Conservation (phyloP, 1,284 basidiomycete genomes). For the Ganoderma meredithae region DNA sequence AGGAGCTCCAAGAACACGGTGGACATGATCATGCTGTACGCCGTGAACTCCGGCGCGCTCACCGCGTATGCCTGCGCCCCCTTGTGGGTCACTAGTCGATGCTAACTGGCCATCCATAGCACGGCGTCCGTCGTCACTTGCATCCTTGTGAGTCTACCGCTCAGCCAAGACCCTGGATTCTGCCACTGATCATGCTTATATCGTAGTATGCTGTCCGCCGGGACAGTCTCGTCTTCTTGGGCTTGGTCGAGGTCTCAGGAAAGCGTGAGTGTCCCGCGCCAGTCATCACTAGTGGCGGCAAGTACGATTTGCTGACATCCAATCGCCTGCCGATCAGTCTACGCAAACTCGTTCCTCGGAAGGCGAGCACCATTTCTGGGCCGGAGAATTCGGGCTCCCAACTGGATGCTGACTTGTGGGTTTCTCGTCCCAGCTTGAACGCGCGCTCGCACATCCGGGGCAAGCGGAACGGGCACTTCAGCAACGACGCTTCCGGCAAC, state of each 20-base stretch:
- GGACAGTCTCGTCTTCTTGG: slow-evolving; percentile 25
- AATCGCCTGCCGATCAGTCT: slow-evolving; percentile 13
- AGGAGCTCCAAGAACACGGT: slow-evolving; percentile 24
- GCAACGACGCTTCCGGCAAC: slow-evolving; percentile 4
- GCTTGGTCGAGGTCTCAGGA: slow-evolving; percentile 28
- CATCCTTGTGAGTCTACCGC: slow-evolving; percentile 18
- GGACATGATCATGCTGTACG: slow-evolving; percentile 27
- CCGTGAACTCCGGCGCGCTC: slow-evolving; percentile 31
- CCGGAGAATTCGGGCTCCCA: too few relatives aligned
- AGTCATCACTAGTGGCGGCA: too few relatives aligned
- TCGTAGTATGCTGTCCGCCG: slow-evolving; percentile 20
- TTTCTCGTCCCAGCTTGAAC: not conserved
- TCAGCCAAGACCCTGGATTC: too few relatives aligned
- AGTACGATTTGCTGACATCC: not conserved
- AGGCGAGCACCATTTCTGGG: slow-evolving; percentile 1
- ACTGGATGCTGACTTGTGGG: not conserved
- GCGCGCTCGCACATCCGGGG: slow-evolving; percentile 7
- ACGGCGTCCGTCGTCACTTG: slow-evolving; percentile 24
- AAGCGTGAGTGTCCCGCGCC: slow-evolving; percentile 21
- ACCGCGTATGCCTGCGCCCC: slow-evolving; percentile 19
- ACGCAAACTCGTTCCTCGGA: slow-evolving; percentile 29
- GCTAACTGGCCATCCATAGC: not conserved
- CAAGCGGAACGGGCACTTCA: not conserved
- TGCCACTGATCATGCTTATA: not conserved
- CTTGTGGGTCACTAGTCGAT: not conserved